Percentiles rank a stretch among this genome's conserved stretches.
phyloP scores from a whole-genome alignment of 345 rosid genomes.

The Conringia planisiliqua region DNA sequence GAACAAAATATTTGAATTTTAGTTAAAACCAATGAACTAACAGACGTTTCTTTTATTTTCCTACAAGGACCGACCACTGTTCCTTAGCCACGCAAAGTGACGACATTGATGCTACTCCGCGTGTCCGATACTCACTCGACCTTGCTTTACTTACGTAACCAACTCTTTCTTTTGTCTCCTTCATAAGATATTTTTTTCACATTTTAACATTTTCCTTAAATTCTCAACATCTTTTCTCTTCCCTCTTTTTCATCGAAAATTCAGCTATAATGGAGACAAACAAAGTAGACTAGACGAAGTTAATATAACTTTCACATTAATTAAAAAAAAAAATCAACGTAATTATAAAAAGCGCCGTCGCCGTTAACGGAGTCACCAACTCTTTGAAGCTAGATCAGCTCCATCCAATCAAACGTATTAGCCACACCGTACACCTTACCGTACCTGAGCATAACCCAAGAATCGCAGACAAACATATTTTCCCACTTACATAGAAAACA shows the following conservation, averaged over 20 bases:
- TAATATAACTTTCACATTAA: neutral
- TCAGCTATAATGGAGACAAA: neutral
- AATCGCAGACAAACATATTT: constrained; percentile 34
- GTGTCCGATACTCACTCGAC: neutral
- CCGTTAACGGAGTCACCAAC: constrained; percentile 55
- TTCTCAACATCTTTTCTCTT: neutral
- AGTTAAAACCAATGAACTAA: too few species aligned
- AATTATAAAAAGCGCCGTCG: constrained; percentile 11
- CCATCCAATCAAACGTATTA: constrained; percentile 77
- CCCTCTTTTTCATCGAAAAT: neutral
- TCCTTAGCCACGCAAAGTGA: neutral
- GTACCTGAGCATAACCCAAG: constrained; percentile 36
- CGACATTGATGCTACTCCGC: neutral
- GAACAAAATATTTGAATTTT: too few species aligned
- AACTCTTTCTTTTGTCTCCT: neutral
- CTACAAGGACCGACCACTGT: neutral
- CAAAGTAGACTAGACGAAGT: neutral
- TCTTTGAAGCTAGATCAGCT: constrained; percentile 48
- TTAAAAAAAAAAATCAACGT: neutral
- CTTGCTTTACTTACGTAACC: neutral
- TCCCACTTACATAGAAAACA: constrained; percentile 7
- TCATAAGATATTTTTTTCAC: neutral
- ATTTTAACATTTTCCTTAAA: neutral
- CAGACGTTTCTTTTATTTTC: too few species aligned
- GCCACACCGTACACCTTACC: constrained; percentile 45